phyloP scores from a whole-genome alignment of 2,329 filamentous ascomycete genomes.

The Ophiocordyceps australis region DNA sequence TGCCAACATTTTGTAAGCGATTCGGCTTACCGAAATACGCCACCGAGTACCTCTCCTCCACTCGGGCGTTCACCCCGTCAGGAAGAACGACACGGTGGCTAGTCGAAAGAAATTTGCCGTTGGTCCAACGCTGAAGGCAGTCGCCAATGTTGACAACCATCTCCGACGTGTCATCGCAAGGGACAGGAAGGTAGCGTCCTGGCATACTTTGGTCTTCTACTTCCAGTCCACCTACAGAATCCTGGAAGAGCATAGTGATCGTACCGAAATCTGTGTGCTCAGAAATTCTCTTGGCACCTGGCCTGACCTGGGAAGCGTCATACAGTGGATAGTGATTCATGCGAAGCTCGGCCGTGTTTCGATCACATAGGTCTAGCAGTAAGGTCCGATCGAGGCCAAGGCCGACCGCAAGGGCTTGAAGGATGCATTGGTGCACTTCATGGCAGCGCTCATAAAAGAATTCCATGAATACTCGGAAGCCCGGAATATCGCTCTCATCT shows the following conservation, averaged over 20 bases:
- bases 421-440: conserved; percentile 50
- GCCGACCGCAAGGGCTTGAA: conserved; percentile 59
- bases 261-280: conserved; percentile 16
- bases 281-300: conserved; percentile 11
- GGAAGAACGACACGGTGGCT: conserved; percentile 16
- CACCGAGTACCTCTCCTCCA: conserved; percentile 10
- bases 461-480: conserved; percentile 14
- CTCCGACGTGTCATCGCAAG: conserved; percentile 7
- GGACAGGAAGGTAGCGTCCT: conserved; percentile 8
- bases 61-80: conserved; percentile 5
- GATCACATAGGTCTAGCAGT: conserved; percentile 46
- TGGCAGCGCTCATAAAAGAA: conserved; percentile 55
- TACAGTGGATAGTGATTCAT: conserved; percentile 33
- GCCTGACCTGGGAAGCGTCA: conserved; percentile 9
- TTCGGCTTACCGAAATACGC: conserved; percentile 7
- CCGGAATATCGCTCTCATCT: conserved; percentile 7
- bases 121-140: conserved; percentile 18
- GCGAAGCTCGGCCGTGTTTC: conserved; percentile 39
- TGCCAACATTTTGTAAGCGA: neutral
- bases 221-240: conserved; percentile 10
- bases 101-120: conserved; percentile 13
- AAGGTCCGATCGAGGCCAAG: conserved; percentile 48
- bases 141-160: conserved; percentile 22
- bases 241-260: conserved; percentile 13
- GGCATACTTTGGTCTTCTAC: conserved; percentile 9